These are phyloP conservation scores for Quercus alba DNA, from an alignment of 306 rosid genomes.

Conservation along the genomic window DNA sequence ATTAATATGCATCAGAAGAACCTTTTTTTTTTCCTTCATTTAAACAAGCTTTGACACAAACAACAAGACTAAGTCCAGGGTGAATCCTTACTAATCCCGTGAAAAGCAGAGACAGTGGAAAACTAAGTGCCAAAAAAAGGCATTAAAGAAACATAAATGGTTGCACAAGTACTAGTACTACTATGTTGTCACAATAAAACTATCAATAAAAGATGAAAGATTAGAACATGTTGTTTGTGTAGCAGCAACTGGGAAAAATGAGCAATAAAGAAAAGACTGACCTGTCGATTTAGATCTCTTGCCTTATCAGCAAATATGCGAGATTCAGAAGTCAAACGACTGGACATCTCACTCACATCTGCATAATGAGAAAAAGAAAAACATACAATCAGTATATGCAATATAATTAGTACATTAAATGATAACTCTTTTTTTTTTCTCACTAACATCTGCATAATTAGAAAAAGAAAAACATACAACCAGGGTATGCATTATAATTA, in stretches of 20 bases:
- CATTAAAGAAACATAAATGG: not conserved
- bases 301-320: constrained; percentile 93
- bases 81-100: not conserved
- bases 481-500: too few species aligned
- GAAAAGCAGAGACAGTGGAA: too few species aligned
- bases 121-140: too few species aligned
- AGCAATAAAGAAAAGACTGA: constrained; percentile 37
- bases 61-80: not conserved
- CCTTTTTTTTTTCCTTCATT: too few species aligned
- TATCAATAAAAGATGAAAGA: not conserved
- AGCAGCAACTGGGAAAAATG: not conserved
- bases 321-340: constrained; percentile 89
- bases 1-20: not conserved
- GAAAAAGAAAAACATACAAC: too few species aligned
- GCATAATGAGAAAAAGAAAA: constrained; percentile 37
- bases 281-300: constrained; percentile 89
- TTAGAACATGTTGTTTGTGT: not conserved
- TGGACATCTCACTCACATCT: constrained; percentile 98
- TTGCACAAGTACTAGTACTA: not conserved
- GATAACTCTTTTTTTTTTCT: not conserved
- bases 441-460: too few species aligned
- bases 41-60: not conserved
- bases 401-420: not conserved
- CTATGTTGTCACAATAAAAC: not conserved
- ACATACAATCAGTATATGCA: not conserved